These are phyloP conservation scores for Phytophthora palmivora DNA, from an alignment of 352 stramenopile species.

Conservation along the genomic window DNA sequence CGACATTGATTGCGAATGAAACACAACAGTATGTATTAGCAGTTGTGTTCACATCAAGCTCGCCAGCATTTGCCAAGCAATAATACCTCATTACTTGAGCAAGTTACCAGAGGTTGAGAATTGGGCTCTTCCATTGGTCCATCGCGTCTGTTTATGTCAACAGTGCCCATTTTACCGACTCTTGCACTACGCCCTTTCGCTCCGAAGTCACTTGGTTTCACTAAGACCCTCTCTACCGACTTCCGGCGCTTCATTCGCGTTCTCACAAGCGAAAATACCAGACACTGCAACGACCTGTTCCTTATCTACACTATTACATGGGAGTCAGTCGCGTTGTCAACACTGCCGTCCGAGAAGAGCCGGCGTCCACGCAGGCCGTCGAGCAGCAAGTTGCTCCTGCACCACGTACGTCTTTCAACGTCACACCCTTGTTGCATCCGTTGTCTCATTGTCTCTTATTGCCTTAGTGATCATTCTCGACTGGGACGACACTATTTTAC, in stretches of 20 bases:
- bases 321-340: constrained; percentile 40
- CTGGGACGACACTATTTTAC: constrained; percentile 85
- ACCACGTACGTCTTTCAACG: constrained; percentile 25
- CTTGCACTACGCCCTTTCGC: constrained; percentile 24
- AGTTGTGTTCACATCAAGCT: too few species aligned
- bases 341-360: constrained; percentile 27
- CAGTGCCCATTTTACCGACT: constrained; percentile 5
- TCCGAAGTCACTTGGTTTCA: constrained; percentile 5
- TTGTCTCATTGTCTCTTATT: constrained; percentile 5
- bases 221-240: constrained; percentile 12
- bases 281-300: constrained; percentile 13
- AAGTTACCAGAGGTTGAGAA: not conserved
- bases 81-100: too few species aligned
- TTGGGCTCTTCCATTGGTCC: not conserved
- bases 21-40: too few species aligned
- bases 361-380: constrained; percentile 22
- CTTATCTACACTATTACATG: constrained; percentile 19
- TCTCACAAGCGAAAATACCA: constrained; percentile 29
- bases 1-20: too few species aligned
- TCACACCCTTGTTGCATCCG: not conserved
- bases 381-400: constrained; percentile 14
- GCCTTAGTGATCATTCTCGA: constrained; percentile 74
- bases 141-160: constrained; percentile 8
- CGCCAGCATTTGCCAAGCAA: too few species aligned
- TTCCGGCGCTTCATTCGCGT: constrained; percentile 24